Percentiles rank a stretch among this genome's conserved stretches.
Conservation (phyloP, 2,329 filamentous ascomycete genomes). For the Dothideomycetes sp. region DNA sequence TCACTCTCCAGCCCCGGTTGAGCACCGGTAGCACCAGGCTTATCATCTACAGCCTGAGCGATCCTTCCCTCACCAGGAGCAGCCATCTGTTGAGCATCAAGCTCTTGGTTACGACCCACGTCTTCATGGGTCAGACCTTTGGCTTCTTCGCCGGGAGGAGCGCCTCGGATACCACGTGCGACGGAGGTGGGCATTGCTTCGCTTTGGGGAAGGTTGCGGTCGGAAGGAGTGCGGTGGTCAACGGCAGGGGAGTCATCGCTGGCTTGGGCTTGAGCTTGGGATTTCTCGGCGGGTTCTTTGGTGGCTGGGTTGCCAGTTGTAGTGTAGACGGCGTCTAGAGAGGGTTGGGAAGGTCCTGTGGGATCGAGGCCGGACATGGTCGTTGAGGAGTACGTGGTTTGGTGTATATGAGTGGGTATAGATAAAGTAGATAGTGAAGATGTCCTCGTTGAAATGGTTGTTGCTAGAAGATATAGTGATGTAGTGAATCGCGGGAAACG, state of each 20-base stretch:
- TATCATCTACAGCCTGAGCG: slow-evolving; percentile 31
- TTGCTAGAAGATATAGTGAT: too few relatives aligned
- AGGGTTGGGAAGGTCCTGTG: slow-evolving; percentile 36
- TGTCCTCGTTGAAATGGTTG: too few relatives aligned
- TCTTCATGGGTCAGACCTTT: slow-evolving; percentile 32
- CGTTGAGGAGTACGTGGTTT: not conserved
- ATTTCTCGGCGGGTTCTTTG: slow-evolving; percentile 32
- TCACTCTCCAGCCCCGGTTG: slow-evolving; percentile 35
- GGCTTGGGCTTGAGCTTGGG: slow-evolving; percentile 28
- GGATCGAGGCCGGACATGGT: slow-evolving; percentile 33
- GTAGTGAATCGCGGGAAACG: too few relatives aligned
- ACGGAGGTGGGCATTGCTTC: slow-evolving; percentile 31
- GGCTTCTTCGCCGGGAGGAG: slow-evolving; percentile 35
- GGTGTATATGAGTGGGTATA: not conserved
- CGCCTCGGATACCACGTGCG: slow-evolving; percentile 36
- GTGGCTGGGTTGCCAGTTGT: slow-evolving; percentile 38
- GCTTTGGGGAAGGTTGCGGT: slow-evolving; percentile 27
- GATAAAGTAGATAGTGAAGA: too few relatives aligned
- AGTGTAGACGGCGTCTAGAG: slow-evolving; percentile 36
- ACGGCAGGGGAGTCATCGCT: slow-evolving; percentile 20
- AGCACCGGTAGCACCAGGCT: slow-evolving; percentile 28
- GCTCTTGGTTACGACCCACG: slow-evolving; percentile 36
- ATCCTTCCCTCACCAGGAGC: slow-evolving; percentile 39
- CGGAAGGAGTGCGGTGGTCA: slow-evolving; percentile 31
- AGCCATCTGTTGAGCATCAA: slow-evolving; percentile 41